Evolutionary conservation across 306 rosid genomes (phyloP).

Genomic region (Cajanus cajan): DNA sequence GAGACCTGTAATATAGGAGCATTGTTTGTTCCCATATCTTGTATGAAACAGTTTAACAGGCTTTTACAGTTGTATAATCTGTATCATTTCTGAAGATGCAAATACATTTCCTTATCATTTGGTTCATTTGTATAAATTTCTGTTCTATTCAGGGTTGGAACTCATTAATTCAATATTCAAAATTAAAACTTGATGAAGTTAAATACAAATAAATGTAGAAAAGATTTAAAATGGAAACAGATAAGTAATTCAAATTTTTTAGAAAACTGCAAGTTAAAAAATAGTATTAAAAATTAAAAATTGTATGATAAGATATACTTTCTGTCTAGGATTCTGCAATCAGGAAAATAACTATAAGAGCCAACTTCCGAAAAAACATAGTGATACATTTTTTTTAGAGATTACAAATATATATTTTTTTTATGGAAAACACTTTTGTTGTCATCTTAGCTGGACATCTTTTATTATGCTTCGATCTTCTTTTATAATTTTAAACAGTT

Average conservation of each 20-base stretch:
- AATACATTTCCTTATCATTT: not conserved
- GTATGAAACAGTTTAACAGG: slow-evolving; percentile 11
- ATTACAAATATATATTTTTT: no score
- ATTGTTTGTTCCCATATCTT: slow-evolving; percentile 21
- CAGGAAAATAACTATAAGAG: no score
- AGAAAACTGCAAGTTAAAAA: not conserved
- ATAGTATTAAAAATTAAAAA: not conserved
- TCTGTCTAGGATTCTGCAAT: no score
- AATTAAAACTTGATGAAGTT: not conserved
- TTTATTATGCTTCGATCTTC: no score
- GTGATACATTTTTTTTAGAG: no score
- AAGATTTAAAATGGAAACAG: no score
- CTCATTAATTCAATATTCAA: not conserved
- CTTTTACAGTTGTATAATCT: slow-evolving; percentile 25
- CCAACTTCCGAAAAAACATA: no score
- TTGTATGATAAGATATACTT: no score
- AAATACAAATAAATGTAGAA: not conserved
- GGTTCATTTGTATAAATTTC: not conserved
- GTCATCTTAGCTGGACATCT: no score
- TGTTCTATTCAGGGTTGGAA: not conserved
- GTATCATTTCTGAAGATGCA: slow-evolving; percentile 23
- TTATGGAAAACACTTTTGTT: no score
- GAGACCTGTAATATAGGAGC: slow-evolving; percentile 9
- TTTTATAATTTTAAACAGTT: no score
- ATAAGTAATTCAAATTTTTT: no score